phyloP scores from a whole-genome alignment of 108 stramenopile species.

The Chaetoceros muelleri region DNA sequence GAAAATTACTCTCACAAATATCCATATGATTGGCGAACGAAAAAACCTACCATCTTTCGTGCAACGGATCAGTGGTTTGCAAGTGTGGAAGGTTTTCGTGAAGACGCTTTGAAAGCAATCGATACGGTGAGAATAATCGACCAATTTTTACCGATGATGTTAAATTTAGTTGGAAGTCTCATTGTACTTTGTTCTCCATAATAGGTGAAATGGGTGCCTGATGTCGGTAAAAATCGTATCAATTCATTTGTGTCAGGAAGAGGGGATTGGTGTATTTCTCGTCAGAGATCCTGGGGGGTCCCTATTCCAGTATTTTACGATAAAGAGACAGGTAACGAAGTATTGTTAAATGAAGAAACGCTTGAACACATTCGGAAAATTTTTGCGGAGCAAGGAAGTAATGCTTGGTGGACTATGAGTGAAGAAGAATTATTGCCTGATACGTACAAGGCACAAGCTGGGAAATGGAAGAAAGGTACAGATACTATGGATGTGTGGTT shows the following conservation, averaged over 20 bases:
- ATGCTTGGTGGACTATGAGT: slow-evolving; percentile 95
- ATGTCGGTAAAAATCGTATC: slow-evolving; percentile 86
- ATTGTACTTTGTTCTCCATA: slow-evolving; percentile 6
- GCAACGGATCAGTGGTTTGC: slow-evolving; percentile 99
- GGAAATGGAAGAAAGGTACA: slow-evolving; percentile 90
- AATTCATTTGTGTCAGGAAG: slow-evolving; percentile 78
- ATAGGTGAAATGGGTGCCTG: slow-evolving; percentile 92
- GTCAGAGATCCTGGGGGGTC: slow-evolving; percentile 98
- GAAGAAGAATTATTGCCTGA: slow-evolving; percentile 85
- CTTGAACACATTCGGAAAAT: slow-evolving; percentile 72
- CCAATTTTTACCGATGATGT: background rate
- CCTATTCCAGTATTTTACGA: slow-evolving; percentile 98
- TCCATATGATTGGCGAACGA: slow-evolving; percentile 99
- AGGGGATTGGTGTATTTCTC: slow-evolving; percentile 97
- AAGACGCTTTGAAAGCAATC: slow-evolving; percentile 79
- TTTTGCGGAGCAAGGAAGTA: slow-evolving; percentile 87
- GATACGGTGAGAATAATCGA: slow-evolving; percentile 55
- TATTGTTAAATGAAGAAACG: slow-evolving; percentile 80
- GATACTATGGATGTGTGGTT: slow-evolving; percentile 99
- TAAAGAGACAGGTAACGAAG: slow-evolving; percentile 67
- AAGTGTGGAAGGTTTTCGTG: slow-evolving; percentile 88
- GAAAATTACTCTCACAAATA: slow-evolving; percentile 97
- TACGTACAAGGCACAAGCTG: slow-evolving; percentile 65
- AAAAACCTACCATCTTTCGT: slow-evolving; percentile 97
- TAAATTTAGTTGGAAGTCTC: background rate